Evolutionary conservation across 768 basidiomycete species (phyloP), one percentile per base, ranked within the genome.

Genomic region (Sporobolomyces roseus): DNA sequence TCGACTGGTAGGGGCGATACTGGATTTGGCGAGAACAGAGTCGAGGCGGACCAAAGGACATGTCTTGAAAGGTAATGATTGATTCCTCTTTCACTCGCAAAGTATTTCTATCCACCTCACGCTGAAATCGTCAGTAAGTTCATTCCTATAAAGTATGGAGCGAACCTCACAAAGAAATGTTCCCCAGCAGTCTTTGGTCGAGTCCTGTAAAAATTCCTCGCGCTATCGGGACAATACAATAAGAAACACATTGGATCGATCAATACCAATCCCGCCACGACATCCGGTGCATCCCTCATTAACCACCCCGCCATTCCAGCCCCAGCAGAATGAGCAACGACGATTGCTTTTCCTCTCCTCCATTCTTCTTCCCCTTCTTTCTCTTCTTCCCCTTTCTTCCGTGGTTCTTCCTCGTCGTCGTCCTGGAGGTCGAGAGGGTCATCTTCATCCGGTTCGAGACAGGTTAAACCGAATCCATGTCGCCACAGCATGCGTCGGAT

Each of bases 151-250:
- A n/a, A n/a, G n/a, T 56, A 3, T 7, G 10, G n/a, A 52, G 23
- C 30, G 33, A 10, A 9, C 19, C 59, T 19, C 10, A 67, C 66
- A 54, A 72, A 72, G 60, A 72, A 68, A 38, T 58, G 51, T 50
- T 72, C 71, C 50, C 65, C 66, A 1, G 71, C 63, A 1, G 71
- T 68, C 1, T 38, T n/a, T 19, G 53, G 49, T 29, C 61, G 56
- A 1, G 66, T 62, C 17, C 71, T 63, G 59, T 68, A 72, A 50
- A 72, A 72, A 50, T 68, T 72, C 41, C 71, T 66, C 25, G 63
- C 54, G 0, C 32, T 25, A 30, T 72, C 66, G 41, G 71, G 53
- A 13, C 53, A 46, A 49, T 56, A 68, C 38, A 72, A 41, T 29
- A 68, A 53, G 50, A 68, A 45, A 23, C 36, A 51, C 71, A 72